Evolutionary conservation across 768 basidiomycete species (phyloP), one percentile per base, ranked within the genome.

Genomic region (Lactarius pseudohatsudake): DNA sequence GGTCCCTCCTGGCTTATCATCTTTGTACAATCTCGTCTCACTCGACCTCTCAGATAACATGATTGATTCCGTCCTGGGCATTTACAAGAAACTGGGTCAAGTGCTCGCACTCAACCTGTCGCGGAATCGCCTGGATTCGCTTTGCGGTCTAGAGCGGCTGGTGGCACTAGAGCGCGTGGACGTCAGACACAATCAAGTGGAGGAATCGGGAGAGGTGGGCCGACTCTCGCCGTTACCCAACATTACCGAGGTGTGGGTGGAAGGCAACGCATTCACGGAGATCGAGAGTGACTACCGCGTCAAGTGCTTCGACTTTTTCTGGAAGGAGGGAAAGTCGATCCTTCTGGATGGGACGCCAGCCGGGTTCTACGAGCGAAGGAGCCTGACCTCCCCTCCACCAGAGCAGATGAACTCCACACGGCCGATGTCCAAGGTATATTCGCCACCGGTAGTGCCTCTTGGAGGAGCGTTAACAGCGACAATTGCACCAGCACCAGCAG

Each of bases 31-130:
- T 69, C 90, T 99, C 61, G 77, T 86, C 62, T 92, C 91, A n/a
- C 88, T 99, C 71, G 96, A 97, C 77, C 85, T 99, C n/a, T 83
- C 92, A 18, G 91, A 96, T 76, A 99, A 99, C 79, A 93, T 99
- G 86, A 94, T 99, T 71, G 94, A 96, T 75, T 95, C 96, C 20
- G 89, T 98, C 20, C 84, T 95, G 4, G 91, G 92, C 34, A 92
- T 97, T 65, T 91, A 94, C 73, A 84, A 84, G 43, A 85, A 87
- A 61, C 83, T 98, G 43, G 92, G 92, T 1, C 86, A 89, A 68
- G 81, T 97, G 30, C 80, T 88, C 20, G 80, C 83, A 7, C 80
- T 98, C 72, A 94, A 96, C 76, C 82, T 98, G 20, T 84, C 91
- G 1, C 80, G 83, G 62, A 98, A 98, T 73, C 86, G 96, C 5